Percentiles rank a stretch among this genome's conserved stretches.
Evolutionary conservation across 805 yeast genomes (phyloP).

Genomic region (Lipomyces orientalis): DNA sequence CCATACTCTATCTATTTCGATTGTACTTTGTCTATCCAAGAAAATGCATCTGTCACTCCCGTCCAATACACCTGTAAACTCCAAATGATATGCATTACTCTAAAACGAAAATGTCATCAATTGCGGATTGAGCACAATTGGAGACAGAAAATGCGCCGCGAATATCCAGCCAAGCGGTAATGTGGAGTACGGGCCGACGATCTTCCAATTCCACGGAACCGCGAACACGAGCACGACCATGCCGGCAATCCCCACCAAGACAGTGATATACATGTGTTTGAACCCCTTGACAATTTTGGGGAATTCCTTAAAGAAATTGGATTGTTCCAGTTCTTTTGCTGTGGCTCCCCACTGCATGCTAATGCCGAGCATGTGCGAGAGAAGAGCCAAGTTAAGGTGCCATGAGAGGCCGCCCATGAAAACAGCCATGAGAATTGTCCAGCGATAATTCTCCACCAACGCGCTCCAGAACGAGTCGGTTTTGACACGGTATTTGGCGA

Average conservation of each 20-base stretch:
- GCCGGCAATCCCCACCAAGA: conserved; percentile 2
- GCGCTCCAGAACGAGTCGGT: conserved; percentile 18
- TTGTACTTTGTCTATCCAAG: no score
- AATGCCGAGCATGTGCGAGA: conserved; percentile 29
- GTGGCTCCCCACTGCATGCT: conserved; percentile 36
- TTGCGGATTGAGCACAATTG: conserved; percentile 32
- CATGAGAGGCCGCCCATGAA: conserved; percentile 31
- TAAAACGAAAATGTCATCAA: conserved; percentile 33
- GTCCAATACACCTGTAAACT: neutral
- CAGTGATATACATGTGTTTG: conserved; percentile 24
- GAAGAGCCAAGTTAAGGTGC: conserved; percentile 27
- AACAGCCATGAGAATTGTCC: conserved; percentile 20
- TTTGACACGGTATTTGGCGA: conserved; percentile 19
- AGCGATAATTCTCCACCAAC: conserved; percentile 16
- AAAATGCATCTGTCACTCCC: neutral
- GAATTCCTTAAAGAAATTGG: conserved; percentile 32
- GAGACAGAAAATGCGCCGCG: conserved; percentile 25
- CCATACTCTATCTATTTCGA: no score
- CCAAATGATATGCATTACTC: neutral
- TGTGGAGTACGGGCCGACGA: conserved; percentile 18
- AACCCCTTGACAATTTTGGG: conserved; percentile 27
- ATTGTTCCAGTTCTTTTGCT: conserved; percentile 31
- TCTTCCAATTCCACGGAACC: conserved; percentile 32
- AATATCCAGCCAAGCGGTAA: conserved; percentile 31
- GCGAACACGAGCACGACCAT: conserved; percentile 26